phyloP scores from a whole-genome alignment of 331 rosid genomes.

The Malus hybrid region DNA sequence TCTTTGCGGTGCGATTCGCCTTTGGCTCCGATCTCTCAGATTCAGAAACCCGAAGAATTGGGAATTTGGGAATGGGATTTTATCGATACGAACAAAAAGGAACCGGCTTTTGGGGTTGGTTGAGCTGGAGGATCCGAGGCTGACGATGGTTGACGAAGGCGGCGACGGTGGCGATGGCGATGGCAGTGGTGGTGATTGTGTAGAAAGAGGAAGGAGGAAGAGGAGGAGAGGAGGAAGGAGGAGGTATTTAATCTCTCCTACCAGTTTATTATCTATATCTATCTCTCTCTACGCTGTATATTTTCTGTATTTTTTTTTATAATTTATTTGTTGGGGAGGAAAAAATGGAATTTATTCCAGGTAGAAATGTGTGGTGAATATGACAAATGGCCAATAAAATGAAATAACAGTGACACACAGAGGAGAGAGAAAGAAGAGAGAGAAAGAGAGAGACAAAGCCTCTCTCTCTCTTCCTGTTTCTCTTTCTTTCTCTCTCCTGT shows the following conservation, averaged over 20 bases:
- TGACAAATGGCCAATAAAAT: conserved; percentile 8
- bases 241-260: neutral
- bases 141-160: neutral
- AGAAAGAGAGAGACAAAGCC: neutral
- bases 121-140: neutral
- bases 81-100: neutral
- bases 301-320: neutral
- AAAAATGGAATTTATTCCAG: neutral
- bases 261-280: neutral
- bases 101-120: neutral
- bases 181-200: neutral
- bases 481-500: neutral
- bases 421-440: neutral
- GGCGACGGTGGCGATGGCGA: too few species aligned
- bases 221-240: neutral
- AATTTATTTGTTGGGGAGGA: neutral
- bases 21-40: conserved; percentile 9
- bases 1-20: neutral
- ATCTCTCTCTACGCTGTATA: neutral
- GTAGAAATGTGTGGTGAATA: neutral
- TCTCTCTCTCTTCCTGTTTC: too few species aligned
- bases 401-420: neutral
- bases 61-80: neutral
- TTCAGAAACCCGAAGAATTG: neutral
- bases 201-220: neutral